These are phyloP conservation scores for Agapanthus africanus DNA, from an alignment of 106 monocot species.

Conservation along the genomic window DNA sequence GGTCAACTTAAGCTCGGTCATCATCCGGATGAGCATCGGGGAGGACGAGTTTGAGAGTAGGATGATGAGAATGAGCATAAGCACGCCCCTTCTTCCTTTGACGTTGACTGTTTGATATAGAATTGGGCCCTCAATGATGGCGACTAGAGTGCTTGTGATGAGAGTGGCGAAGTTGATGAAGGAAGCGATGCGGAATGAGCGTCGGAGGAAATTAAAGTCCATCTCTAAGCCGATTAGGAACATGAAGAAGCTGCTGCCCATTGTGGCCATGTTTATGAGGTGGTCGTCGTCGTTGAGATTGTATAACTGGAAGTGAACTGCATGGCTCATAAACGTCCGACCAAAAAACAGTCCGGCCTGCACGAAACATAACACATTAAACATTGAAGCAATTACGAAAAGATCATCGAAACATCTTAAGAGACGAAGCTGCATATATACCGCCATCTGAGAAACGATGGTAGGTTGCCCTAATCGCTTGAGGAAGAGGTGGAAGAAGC, in stretches of 20 bases:
- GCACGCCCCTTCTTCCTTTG: neutral
- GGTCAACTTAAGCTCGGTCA: conserved; percentile 23
- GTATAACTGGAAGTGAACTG: neutral
- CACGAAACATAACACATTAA: neutral
- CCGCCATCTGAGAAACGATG: conserved; percentile 21
- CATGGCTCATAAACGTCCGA: neutral
- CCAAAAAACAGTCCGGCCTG: neutral
- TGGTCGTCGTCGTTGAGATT: neutral
- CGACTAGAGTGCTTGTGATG: neutral
- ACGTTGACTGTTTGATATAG: neutral
- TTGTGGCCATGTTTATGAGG: conserved; percentile 6
- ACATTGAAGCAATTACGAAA: neutral
- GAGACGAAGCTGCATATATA: neutral
- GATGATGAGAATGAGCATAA: conserved; percentile 10
- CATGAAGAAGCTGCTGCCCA: conserved; percentile 31
- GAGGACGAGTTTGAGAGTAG: conserved; percentile 27
- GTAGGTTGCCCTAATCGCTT: conserved; percentile 26
- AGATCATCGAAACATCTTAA: neutral
- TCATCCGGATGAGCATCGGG: conserved; percentile 30
- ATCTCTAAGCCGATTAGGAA: conserved; percentile 31
- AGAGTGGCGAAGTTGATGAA: neutral
- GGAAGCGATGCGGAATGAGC: neutral
- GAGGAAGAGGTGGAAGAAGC: conserved; percentile 19
- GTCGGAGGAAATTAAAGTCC: conserved; percentile 5
- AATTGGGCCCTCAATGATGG: neutral